These are phyloP conservation scores for Solanum hybrid DNA, from an alignment of 305 asterid species.

Conservation along the genomic window DNA sequence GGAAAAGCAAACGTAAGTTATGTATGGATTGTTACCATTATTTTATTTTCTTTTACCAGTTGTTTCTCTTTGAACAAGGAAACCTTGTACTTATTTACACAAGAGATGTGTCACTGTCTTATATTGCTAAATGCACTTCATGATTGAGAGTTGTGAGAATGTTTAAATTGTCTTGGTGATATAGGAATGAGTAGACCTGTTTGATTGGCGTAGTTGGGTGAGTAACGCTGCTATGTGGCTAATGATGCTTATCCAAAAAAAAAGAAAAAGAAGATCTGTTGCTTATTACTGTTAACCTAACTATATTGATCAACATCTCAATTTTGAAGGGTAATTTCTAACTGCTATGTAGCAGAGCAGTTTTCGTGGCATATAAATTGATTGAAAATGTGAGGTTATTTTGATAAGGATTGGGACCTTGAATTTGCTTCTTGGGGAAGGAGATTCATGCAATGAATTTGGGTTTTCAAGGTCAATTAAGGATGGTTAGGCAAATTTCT, in stretches of 20 bases:
- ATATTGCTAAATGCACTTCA: not conserved
- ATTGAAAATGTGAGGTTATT: not conserved
- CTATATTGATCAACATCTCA: not conserved
- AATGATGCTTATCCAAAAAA: not conserved
- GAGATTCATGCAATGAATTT: not conserved
- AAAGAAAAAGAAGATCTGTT: not conserved
- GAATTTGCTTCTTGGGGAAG: not conserved
- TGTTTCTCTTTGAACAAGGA: not conserved
- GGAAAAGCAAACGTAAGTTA: constrained; percentile 52
- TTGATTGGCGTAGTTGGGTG: not conserved
- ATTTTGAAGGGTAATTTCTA: not conserved
- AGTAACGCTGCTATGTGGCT: not conserved
- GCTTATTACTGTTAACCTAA: not conserved
- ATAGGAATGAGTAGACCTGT: not conserved
- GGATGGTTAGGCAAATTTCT: not conserved
- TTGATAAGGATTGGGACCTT: not conserved
- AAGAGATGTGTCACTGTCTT: not conserved
- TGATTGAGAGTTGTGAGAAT: not conserved
- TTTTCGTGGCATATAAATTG: not conserved
- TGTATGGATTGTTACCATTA: not conserved
- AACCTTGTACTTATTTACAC: not conserved
- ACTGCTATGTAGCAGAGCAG: not conserved
- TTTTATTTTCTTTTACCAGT: not conserved
- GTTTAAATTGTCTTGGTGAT: not conserved
- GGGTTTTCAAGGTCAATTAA: not conserved